Conservation (phyloP, 2,329 filamentous ascomycete species). For the Verticillium dahliae region DNA sequence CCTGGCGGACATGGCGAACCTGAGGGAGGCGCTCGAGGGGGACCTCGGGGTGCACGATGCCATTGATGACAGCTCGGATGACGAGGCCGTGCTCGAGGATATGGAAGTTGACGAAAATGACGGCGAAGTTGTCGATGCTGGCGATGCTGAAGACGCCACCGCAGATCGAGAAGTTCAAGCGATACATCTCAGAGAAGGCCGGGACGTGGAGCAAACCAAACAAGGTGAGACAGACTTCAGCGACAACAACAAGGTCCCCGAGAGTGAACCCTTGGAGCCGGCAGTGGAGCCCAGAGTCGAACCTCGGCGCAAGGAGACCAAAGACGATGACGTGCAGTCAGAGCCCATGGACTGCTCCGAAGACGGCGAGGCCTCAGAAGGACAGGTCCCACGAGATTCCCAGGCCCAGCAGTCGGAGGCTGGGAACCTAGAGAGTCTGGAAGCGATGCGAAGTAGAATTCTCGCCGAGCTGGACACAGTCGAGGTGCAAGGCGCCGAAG, state of each 20-base stretch:
- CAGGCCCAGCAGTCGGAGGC: constrained; percentile 8
- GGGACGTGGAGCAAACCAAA: constrained; percentile 15
- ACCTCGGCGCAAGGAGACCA: constrained; percentile 18
- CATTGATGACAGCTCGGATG: constrained; percentile 36
- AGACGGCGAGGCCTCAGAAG: constrained; percentile 25
- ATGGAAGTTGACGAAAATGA: constrained; percentile 21
- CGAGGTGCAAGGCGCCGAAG: constrained; percentile 19
- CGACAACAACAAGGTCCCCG: neutral
- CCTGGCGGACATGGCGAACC: constrained; percentile 43
- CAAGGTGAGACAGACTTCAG: constrained; percentile 4
- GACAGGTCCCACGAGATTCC: constrained; percentile 25
- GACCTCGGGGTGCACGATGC: constrained; percentile 36
- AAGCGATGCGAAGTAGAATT: constrained; percentile 40
- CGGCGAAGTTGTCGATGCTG: constrained; percentile 12
- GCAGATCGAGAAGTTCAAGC: constrained; percentile 1
- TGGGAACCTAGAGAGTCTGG: constrained; percentile 25
- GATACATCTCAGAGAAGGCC: constrained; percentile 3
- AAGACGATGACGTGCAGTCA: constrained; percentile 15
- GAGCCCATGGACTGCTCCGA: constrained; percentile 38
- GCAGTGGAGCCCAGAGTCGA: neutral
- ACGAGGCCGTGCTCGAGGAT: constrained; percentile 28
- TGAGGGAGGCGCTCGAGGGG: constrained; percentile 35
- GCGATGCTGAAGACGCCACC: constrained; percentile 12
- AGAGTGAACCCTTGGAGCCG: neutral
- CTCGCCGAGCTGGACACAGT: constrained; percentile 34